Conservation (phyloP, 148 eudicot species). For the Gaultheria prostrata region DNA sequence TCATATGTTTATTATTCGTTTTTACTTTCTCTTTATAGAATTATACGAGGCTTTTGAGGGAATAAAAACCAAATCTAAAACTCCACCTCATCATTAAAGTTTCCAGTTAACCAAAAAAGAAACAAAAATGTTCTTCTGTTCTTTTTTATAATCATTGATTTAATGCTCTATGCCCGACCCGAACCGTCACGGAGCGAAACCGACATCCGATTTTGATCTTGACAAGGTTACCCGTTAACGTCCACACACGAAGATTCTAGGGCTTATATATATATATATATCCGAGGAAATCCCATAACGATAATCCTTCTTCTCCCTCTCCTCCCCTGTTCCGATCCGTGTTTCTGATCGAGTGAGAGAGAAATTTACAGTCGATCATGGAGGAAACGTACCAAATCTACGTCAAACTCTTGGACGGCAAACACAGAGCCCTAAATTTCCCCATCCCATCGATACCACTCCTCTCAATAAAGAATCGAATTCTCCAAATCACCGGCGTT, state of each 20-base stretch:
- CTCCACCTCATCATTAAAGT: no score
- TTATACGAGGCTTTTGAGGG: no score
- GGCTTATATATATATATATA: neutral
- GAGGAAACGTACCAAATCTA: constrained; percentile 13
- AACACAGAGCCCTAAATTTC: constrained; percentile 19
- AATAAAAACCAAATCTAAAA: no score
- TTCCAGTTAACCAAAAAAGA: no score
- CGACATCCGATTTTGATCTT: no score
- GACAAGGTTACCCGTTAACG: no score
- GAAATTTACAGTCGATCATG: neutral
- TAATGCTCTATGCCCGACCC: neutral
- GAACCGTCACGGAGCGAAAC: neutral
- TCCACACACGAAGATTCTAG: neutral
- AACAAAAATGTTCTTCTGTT: neutral
- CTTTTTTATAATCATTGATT: neutral
- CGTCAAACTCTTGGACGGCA: constrained; percentile 8
- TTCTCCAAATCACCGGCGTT: constrained; percentile 10
- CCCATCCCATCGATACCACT: constrained; percentile 8
- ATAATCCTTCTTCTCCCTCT: no score
- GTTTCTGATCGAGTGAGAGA: neutral
- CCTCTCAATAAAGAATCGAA: neutral
- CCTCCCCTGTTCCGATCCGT: neutral
- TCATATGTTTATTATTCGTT: no score
- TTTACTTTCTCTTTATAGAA: no score
- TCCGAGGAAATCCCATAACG: neutral